A percentile compares a stretch with the other conserved stretches of the same genome.
Evolutionary conservation across 805 yeast genomes (phyloP).

Genomic region (Teunomyces panamensis): DNA sequence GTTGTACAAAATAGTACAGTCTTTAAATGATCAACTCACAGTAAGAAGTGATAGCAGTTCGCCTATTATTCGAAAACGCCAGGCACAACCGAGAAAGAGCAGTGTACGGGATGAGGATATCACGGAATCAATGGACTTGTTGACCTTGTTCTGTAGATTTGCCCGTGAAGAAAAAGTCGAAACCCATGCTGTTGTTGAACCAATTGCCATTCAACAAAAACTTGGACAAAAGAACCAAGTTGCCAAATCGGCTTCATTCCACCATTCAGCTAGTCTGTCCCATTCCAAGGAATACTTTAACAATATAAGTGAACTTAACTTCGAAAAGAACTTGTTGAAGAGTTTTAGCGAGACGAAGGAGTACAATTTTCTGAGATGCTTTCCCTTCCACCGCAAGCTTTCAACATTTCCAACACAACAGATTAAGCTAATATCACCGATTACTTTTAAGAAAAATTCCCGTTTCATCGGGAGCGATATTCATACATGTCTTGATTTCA

Average conservation of each 20-base stretch:
- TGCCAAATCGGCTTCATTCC: background rate
- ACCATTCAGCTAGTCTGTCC: conserved; percentile 1
- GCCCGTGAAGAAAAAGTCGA: conserved; percentile 33
- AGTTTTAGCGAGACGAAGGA: conserved; percentile 48
- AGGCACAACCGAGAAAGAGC: background rate
- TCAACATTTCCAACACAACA: conserved; percentile 53
- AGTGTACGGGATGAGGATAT: background rate
- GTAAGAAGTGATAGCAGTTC: background rate
- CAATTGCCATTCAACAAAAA: conserved; percentile 9
- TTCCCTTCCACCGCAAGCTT: conserved; percentile 73
- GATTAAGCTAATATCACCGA: conserved; percentile 31
- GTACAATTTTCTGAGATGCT: conserved; percentile 68
- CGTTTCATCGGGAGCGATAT: conserved; percentile 31
- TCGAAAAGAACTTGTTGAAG: conserved; percentile 18
- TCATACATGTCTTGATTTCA: conserved; percentile 26
- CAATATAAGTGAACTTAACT: conserved; percentile 5
- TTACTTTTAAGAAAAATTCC: conserved; percentile 23
- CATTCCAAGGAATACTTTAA: background rate
- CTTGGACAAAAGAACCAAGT: background rate
- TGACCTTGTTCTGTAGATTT: conserved; percentile 36
- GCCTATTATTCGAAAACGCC: background rate
- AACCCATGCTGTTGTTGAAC: conserved; percentile 6
- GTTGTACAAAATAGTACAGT: conserved; percentile 24
- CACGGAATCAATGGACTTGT: conserved; percentile 24
- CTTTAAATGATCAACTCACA: conserved; percentile 10